A percentile compares a stretch with the other conserved stretches of the same genome.
Conservation (phyloP, 176 grass and related monocot species). For the Oropetium thomaeum region DNA sequence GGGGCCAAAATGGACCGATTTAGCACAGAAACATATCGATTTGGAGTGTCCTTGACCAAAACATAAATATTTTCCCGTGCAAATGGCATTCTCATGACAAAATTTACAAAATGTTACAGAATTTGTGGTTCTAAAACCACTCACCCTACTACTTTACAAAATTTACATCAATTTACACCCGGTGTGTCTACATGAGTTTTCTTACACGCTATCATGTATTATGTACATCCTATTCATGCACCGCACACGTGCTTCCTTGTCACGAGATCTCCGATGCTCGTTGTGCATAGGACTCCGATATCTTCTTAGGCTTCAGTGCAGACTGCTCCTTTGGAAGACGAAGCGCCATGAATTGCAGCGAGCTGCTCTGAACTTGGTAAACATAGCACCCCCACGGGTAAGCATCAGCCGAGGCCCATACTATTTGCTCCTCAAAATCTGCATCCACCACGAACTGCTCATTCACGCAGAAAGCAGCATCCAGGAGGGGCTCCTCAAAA, state of each 20-base stretch:
- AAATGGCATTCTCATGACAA: background rate
- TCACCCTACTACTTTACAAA: background rate
- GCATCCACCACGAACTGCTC: conserved; percentile 57
- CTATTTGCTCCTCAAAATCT: conserved; percentile 72
- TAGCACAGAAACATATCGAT: too few relatives aligned
- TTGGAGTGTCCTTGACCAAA: too few relatives aligned
- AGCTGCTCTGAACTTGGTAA: conserved; percentile 74
- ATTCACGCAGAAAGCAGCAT: conserved; percentile 58
- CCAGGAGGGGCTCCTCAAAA: conserved; percentile 66
- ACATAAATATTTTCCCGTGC: background rate
- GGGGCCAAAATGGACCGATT: too few relatives aligned
- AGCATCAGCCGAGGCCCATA: conserved; percentile 76
- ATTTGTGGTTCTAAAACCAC: background rate
- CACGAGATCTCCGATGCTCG: conserved; percentile 3
- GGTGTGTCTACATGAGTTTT: background rate
- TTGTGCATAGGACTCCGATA: conserved; percentile 35
- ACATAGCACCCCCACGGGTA: conserved; percentile 93
- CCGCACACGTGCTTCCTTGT: background rate
- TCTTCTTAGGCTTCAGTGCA: conserved; percentile 53
- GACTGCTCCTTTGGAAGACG: conserved; percentile 68
- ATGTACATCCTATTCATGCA: conserved; percentile 24
- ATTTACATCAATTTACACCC: background rate
- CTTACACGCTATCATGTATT: conserved; percentile 14
- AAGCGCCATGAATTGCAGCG: conserved; percentile 78
- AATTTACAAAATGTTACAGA: background rate